Percentiles rank a stretch among this genome's conserved stretches.
These are phyloP conservation scores for Cucumis melo DNA, from an alignment of 306 rosid genomes.

Conservation along the genomic window DNA sequence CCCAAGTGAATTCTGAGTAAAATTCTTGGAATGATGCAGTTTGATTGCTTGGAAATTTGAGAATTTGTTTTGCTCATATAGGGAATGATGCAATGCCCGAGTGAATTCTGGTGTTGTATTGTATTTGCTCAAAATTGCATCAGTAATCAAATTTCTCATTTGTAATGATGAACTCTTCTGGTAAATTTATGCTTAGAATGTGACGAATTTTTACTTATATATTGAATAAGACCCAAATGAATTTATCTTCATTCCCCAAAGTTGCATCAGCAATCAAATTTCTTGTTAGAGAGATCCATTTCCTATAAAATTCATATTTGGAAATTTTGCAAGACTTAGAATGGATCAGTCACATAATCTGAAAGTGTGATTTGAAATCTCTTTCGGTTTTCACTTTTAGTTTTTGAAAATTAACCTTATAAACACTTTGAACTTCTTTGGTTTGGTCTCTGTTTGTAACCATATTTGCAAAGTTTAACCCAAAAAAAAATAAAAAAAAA, in stretches of 20 bases:
- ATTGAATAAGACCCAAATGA: background rate
- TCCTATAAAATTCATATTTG: background rate
- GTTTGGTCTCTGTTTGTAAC: background rate
- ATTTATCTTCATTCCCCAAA: background rate
- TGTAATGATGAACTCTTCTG: background rate
- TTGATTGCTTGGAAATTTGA: background rate
- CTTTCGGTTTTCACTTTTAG: background rate
- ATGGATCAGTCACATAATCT: background rate
- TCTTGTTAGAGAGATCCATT: background rate
- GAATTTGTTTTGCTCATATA: background rate
- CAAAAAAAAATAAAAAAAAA: background rate
- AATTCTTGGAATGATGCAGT: background rate
- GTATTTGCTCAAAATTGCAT: background rate
- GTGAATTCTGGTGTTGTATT: background rate
- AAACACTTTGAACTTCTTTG: background rate
- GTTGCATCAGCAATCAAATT: background rate
- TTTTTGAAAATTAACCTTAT: background rate
- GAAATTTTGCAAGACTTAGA: background rate
- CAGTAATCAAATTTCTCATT: background rate
- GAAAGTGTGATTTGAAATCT: background rate
- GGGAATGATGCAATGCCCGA: background rate
- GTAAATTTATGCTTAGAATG: background rate
- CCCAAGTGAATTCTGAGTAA: background rate
- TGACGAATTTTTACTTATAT: background rate
- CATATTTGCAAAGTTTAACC: background rate